These are phyloP conservation scores for Epicoccum sorghinum DNA, from an alignment of 2,329 filamentous ascomycete species.

Conservation along the genomic window DNA sequence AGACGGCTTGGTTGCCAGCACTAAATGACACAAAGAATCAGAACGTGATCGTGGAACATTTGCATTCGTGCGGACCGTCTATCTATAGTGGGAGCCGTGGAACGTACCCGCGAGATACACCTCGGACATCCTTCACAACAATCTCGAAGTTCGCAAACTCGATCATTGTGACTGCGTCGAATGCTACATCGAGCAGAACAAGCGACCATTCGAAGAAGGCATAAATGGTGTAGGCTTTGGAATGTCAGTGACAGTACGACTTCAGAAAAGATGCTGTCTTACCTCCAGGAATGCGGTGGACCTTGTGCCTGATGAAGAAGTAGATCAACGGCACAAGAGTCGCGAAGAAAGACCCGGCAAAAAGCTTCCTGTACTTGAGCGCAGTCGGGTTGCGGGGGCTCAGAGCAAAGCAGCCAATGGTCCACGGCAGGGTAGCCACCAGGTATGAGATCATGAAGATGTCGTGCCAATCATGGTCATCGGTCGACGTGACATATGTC, in stretches of 20 bases:
- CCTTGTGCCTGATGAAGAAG: conserved; percentile 98
- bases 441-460: conserved; percentile 99
- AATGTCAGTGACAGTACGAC: neutral
- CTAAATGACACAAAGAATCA: conserved; percentile 41
- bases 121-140: conserved; percentile 85
- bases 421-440: conserved; percentile 94
- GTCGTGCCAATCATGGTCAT: conserved; percentile 98
- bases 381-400: conserved; percentile 84
- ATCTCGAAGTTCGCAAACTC: conserved; percentile 92
- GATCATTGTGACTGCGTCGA: conserved; percentile 91
- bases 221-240: conserved; percentile 92
- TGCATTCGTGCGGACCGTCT: conserved; percentile 50
- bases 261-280: conserved; percentile 42
- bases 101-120: conserved; percentile 97
- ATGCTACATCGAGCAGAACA: conserved; percentile 92
- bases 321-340: conserved; percentile 90
- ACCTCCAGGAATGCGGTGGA: conserved; percentile 93
- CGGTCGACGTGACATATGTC: conserved; percentile 98
- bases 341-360: conserved; percentile 85
- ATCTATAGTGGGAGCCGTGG: conserved; percentile 89
- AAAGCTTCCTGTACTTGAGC: conserved; percentile 85
- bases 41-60: conserved; percentile 41
- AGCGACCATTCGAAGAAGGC: conserved; percentile 98
- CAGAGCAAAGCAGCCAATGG: conserved; percentile 82
- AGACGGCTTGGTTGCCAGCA: conserved; percentile 56